Evolutionary conservation across 1,284 basidiomycete genomes (phyloP).

Genomic region (Gymnopus androsaceus): DNA sequence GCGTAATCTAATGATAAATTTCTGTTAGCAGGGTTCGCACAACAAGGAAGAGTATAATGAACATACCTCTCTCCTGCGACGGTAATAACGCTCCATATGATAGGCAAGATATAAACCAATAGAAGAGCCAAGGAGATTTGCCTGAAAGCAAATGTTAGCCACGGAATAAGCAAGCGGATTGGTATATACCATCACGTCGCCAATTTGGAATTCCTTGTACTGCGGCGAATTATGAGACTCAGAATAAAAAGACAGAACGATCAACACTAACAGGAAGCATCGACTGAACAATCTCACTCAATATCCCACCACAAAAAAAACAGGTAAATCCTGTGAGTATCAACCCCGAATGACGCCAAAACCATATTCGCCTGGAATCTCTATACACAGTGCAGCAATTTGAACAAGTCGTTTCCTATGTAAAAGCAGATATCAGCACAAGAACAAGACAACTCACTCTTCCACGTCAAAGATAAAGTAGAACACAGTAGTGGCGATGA

Average conservation of each 20-base stretch:
- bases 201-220: constrained; percentile 79
- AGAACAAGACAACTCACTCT: constrained; percentile 56
- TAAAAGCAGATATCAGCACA: not conserved
- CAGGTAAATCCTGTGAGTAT: constrained; percentile 71
- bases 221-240: constrained; percentile 30
- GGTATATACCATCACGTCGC: constrained; percentile 69
- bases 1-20: constrained; percentile 55
- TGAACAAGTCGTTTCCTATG: not conserved
- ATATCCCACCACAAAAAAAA: constrained; percentile 77
- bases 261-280: constrained; percentile 65
- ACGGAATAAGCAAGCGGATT: constrained; percentile 11
- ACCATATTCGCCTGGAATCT: constrained; percentile 74
- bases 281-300: constrained; percentile 87
- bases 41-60: not conserved
- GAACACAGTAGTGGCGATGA: constrained; percentile 76
- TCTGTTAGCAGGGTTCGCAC: constrained; percentile 4
- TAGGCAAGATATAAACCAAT: constrained; percentile 71
- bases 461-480: constrained; percentile 89
- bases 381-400: constrained; percentile 38
- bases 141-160: constrained; percentile 42
- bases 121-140: constrained; percentile 79
- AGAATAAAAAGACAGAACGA: constrained; percentile 15
- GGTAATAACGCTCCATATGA: constrained; percentile 72
- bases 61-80: constrained; percentile 70
- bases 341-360: constrained; percentile 79